A percentile compares a stretch with the other conserved stretches of the same genome.
Conservation (phyloP, 306 rosid species). For the Dryas drummondii region DNA sequence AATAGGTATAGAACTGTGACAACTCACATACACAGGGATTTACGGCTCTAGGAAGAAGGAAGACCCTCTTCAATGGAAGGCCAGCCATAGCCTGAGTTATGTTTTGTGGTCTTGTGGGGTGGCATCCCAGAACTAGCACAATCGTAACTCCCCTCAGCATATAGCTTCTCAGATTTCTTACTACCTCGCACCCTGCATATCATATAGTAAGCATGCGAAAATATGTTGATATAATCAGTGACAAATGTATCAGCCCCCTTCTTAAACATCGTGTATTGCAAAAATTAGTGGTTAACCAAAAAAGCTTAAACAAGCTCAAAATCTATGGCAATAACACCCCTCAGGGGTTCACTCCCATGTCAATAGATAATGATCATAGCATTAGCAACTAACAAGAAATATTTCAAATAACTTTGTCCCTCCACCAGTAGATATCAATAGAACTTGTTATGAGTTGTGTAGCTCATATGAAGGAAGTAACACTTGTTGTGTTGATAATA, state of each 20-base stretch:
- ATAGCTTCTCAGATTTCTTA: background rate
- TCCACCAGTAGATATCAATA: too few species aligned
- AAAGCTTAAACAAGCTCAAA: too few species aligned
- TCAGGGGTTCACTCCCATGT: too few species aligned
- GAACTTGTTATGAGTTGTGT: too few species aligned
- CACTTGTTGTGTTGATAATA: too few species aligned
- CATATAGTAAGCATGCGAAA: background rate
- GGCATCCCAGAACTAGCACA: slow-evolving; percentile 56
- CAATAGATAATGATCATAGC: too few species aligned
- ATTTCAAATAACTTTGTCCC: too few species aligned
- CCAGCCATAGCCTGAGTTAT: slow-evolving; percentile 59
- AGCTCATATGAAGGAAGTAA: too few species aligned
- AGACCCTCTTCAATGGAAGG: slow-evolving; percentile 57
- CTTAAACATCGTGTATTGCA: background rate
- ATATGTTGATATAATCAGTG: background rate
- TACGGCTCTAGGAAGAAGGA: slow-evolving; percentile 36
- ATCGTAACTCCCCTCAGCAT: slow-evolving; percentile 42
- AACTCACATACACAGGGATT: slow-evolving; percentile 36
- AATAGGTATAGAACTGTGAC: background rate
- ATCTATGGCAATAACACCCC: too few species aligned
- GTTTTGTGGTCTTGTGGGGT: slow-evolving; percentile 56
- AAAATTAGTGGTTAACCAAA: background rate
- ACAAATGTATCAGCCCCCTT: background rate
- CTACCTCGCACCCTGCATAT: slow-evolving; percentile 10
- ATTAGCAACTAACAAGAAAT: too few species aligned